Base-by-base conservation (phyloP, 352 stramenopile species). In the Aphanomyces stellatus region DNA sequence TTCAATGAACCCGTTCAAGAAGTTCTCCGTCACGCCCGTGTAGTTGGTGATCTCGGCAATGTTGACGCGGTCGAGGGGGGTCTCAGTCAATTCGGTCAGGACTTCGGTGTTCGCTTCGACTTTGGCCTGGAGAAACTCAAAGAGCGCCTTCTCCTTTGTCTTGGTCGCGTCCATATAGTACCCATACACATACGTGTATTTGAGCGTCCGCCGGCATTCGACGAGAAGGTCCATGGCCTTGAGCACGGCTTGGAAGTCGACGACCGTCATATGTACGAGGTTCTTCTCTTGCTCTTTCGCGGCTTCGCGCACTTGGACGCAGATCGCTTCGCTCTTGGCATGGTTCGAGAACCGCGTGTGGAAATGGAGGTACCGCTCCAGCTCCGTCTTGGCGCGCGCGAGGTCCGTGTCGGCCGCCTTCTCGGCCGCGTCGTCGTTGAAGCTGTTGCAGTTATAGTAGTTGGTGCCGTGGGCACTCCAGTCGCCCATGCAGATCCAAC, bases 381-480 rank as follows among this genome's bases (percentile, higher is more conserved):
- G 74, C 71, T 97, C 87, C 17, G 76, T 75, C 65, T 93, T 90
- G 17, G 88, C 88, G 25, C 75, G 75, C 31, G 80, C 74, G 30
- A 72, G 71, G 71, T 90, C 78, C 2, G 27, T 15, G 7, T 67
- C 66, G 7, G 41, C 64, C 10, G 60, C 37, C 62, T 91, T 82
- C n/a, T n/a, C n/a, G n/a, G n/a, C n/a, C n/a, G n/a, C n/a, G n/a
- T n/a, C n/a, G n/a, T n/a, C n/a, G n/a, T n/a, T n/a, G 61, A 85
- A 98, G 69, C 87, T 91, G 76, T 97, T 97, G 74, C 92, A 98
- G 68, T 94, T 95, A 76, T 98, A 98, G n/a, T 55, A 37, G 15
- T 25, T 53, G 46, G 35, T 46, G 19, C 53, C 42, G 53, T 76
- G 71, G 15, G 51, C 27, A 25, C 73, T 34, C 71, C 69, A 75